Conservation (phyloP, 257 asterid species). For the Coffea eugenioides region DNA sequence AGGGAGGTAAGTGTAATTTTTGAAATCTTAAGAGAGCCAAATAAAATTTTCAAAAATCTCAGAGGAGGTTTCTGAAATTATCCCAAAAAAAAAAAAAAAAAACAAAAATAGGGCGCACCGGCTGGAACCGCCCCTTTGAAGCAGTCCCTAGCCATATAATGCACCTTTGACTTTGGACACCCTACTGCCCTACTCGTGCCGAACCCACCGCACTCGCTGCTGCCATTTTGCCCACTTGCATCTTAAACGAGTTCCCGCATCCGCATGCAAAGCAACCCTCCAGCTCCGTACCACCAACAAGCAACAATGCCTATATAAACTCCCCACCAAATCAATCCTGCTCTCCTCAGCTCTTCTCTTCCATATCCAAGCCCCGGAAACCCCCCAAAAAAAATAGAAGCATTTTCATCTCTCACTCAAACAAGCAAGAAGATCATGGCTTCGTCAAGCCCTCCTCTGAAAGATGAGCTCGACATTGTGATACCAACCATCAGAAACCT, state of each 20-base stretch:
- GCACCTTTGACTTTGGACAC: conserved; percentile 16
- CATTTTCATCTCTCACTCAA: background rate
- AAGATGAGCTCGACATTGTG: conserved; percentile 85
- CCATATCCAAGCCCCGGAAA: background rate
- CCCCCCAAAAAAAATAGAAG: background rate
- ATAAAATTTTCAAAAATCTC: too few species aligned
- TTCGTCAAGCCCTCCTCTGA: conserved; percentile 46
- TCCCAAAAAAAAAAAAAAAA: background rate
- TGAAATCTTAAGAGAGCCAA: too few species aligned
- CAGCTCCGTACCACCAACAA: too few species aligned
- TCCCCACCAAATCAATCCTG: background rate
- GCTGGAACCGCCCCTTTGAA: conserved; percentile 26
- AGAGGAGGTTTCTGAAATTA: too few species aligned
- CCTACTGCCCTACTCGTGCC: conserved; percentile 11
- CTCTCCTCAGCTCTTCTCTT: background rate
- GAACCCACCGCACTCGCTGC: conserved; percentile 27
- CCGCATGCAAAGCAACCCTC: too few species aligned
- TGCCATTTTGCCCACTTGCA: background rate
- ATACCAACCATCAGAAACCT: conserved; percentile 89
- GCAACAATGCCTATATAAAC: conserved; percentile 11
- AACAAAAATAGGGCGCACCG: background rate
- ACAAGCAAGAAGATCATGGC: conserved; percentile 36
- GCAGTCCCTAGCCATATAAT: conserved; percentile 42
- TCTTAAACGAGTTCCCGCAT: too few species aligned
- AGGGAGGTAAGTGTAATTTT: too few species aligned